These are phyloP conservation scores for Thielaviopsis populi DNA, from an alignment of 2,329 filamentous ascomycete species.

Conservation along the genomic window DNA sequence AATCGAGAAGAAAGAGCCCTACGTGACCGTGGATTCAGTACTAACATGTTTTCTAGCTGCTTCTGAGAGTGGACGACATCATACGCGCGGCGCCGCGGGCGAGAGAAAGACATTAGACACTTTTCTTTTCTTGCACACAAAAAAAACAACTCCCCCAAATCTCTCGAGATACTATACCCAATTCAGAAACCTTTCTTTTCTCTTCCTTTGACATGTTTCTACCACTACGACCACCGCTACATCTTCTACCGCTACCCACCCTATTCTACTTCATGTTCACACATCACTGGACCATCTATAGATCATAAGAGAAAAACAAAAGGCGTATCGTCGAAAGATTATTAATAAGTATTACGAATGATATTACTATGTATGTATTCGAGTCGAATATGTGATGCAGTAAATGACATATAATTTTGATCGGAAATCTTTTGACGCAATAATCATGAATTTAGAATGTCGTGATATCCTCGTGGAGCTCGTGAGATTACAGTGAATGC, in stretches of 20 bases:
- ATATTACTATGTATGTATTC: not conserved
- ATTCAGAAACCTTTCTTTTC: slow-evolving; percentile 9
- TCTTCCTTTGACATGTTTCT: not conserved
- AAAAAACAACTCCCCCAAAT: slow-evolving; percentile 21
- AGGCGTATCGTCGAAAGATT: slow-evolving; percentile 10
- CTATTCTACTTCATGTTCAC: slow-evolving; percentile 4
- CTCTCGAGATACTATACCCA: not conserved
- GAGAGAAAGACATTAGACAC: slow-evolving; percentile 54
- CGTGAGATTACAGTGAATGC: too few species aligned
- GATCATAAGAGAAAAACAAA: slow-evolving; percentile 15
- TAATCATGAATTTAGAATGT: not conserved
- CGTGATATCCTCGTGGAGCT: not conserved
- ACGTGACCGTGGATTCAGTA: not conserved
- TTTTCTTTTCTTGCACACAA: slow-evolving; percentile 25
- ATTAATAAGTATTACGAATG: slow-evolving; percentile 7
- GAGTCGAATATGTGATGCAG: not conserved
- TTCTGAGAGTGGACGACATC: slow-evolving; percentile 93
- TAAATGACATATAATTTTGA: too few species aligned
- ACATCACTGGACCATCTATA: slow-evolving; percentile 10
- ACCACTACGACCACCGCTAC: not conserved
- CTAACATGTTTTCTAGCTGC: slow-evolving; percentile 41
- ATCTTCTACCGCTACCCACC: not conserved
- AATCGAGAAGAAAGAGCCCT: not conserved
- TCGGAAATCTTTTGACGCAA: too few species aligned
- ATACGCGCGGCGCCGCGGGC: slow-evolving; percentile 81